These are phyloP conservation scores for Suillus paluster DNA, from an alignment of 768 basidiomycete genomes.

Conservation along the genomic window DNA sequence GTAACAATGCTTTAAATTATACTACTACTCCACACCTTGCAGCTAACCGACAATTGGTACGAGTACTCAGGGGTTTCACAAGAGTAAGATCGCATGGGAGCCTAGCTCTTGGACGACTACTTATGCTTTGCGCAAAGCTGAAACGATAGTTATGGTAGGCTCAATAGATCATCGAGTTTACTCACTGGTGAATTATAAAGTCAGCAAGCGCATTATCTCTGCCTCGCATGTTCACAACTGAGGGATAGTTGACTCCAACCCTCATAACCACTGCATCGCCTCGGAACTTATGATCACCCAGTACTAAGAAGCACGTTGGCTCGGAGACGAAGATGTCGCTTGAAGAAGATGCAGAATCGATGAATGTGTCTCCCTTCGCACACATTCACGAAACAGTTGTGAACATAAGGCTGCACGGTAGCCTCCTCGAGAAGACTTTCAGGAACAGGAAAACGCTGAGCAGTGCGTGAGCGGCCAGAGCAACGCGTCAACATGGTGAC, in stretches of 20 bases:
- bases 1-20: neutral
- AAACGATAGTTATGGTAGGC: constrained; percentile 6
- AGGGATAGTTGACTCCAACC: neutral
- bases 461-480: neutral
- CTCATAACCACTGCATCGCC: constrained; percentile 12
- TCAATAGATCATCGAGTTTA: neutral
- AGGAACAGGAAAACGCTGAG: constrained; percentile 4
- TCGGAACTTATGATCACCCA: neutral
- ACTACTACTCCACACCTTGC: neutral
- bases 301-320: constrained; percentile 1
- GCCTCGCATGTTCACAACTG: constrained; percentile 13
- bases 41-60: neutral
- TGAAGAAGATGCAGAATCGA: constrained; percentile 15
- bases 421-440: constrained; percentile 12
- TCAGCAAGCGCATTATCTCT: constrained; percentile 9
- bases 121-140: constrained; percentile 7
- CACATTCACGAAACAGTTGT: constrained; percentile 11
- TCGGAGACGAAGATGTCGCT: constrained; percentile 8
- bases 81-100: neutral
- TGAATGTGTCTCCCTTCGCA: constrained; percentile 4
- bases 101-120: neutral
- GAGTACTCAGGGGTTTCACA: neutral
- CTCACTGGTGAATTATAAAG: constrained; percentile 13
- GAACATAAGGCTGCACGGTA: constrained; percentile 9
- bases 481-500: constrained; percentile 6